Evolutionary conservation across 495 filamentous ascomycete species (phyloP).

Genomic region (Podospora bellae-mahoneyi): DNA sequence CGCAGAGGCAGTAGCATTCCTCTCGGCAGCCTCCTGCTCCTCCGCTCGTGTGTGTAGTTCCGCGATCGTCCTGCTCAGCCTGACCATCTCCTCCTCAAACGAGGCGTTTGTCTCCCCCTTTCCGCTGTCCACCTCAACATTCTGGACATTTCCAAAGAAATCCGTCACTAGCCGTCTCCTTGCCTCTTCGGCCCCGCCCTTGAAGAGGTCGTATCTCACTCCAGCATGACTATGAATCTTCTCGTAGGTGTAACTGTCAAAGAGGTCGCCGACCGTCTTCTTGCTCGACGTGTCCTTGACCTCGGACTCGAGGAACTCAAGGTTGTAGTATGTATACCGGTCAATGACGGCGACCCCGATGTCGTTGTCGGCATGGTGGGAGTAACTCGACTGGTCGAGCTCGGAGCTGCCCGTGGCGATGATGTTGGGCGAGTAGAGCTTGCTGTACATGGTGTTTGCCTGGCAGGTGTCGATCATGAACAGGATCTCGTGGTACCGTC

Average conservation of each 20-base stretch:
- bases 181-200: slow-evolving; percentile 67
- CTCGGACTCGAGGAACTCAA: slow-evolving; percentile 92
- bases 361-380: slow-evolving; percentile 96
- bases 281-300: slow-evolving; percentile 79
- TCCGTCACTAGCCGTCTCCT: slow-evolving; percentile 80
- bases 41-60: slow-evolving; percentile 53
- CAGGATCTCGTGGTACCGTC: slow-evolving; percentile 82
- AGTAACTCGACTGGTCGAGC: slow-evolving; percentile 91
- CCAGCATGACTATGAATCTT: slow-evolving; percentile 93
- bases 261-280: slow-evolving; percentile 84
- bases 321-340: slow-evolving; percentile 96
- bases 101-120: slow-evolving; percentile 34
- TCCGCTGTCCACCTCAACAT: slow-evolving; percentile 75
- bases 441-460: slow-evolving; percentile 97
- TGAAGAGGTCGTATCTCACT: slow-evolving; percentile 90
- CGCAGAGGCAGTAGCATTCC: slow-evolving; percentile 28
- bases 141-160: slow-evolving; percentile 98
- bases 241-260: slow-evolving; percentile 89
- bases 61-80: slow-evolving; percentile 58
- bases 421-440: slow-evolving; percentile 96
- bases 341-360: slow-evolving; percentile 96
- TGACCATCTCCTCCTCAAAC: slow-evolving; percentile 70
- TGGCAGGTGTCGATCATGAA: slow-evolving; percentile 99
- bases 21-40: slow-evolving; percentile 38
- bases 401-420: slow-evolving; percentile 92